Evolutionary conservation across 768 basidiomycete genomes (phyloP).

Genomic region (Pluteus cervinus): DNA sequence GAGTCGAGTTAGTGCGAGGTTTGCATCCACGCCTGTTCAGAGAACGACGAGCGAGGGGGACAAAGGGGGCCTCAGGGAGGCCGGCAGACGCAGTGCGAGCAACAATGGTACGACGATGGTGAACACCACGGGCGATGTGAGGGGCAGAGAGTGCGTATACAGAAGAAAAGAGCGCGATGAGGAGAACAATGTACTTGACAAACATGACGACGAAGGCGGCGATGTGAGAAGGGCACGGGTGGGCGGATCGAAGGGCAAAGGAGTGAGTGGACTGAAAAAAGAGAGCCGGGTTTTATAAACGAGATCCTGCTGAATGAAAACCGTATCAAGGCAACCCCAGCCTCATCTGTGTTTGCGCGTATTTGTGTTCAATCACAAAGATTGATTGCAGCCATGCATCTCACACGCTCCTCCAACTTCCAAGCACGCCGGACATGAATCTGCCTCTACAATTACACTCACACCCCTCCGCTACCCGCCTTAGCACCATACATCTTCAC

Average conservation of each 20-base stretch:
- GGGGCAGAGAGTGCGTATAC: slow-evolving; percentile 33
- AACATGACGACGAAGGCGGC: slow-evolving; percentile 29
- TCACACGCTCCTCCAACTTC: no score
- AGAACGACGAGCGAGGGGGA: no score
- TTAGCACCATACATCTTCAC: slow-evolving; percentile 83
- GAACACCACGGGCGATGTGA: slow-evolving; percentile 28
- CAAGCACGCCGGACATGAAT: slow-evolving; percentile 1
- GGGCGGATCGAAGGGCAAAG: slow-evolving; percentile 11
- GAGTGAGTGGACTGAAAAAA: slow-evolving; percentile 11
- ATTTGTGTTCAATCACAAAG: no score
- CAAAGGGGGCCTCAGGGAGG: slow-evolving; percentile 15
- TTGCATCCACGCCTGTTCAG: slow-evolving; percentile 33
- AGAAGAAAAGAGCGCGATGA: slow-evolving; percentile 36
- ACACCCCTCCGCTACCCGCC: no score
- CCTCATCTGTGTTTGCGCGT: no score
- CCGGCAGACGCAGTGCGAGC: slow-evolving; percentile 33
- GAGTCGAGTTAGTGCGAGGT: slow-evolving; percentile 23
- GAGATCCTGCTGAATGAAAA: no score
- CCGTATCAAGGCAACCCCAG: no score
- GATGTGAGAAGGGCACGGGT: slow-evolving; percentile 12
- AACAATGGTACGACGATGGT: slow-evolving; percentile 38
- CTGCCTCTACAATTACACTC: no score
- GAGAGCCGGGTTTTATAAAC: slow-evolving; percentile 4
- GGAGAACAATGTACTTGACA: slow-evolving; percentile 35
- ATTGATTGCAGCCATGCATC: no score